Percentiles rank a stretch among this genome's conserved stretches.
Evolutionary conservation across 192 early-diverging fungal genomes (phyloP).

Genomic region (Coemansia sp.): DNA sequence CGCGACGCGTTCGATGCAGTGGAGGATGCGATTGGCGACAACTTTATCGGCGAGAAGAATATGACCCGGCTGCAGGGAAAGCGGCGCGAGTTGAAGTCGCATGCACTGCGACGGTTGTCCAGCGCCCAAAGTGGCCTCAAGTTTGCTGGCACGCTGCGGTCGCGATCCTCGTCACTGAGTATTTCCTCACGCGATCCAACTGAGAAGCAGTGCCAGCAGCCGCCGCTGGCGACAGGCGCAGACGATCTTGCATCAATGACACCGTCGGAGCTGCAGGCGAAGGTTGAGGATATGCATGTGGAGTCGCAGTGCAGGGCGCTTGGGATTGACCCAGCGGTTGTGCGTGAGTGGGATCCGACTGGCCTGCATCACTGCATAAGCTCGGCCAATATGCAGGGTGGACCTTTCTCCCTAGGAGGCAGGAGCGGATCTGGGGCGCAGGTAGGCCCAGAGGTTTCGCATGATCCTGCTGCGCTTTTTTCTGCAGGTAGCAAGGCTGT

Average conservation of each 20-base stretch:
- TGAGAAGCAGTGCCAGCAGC: background rate
- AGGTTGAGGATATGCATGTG: constrained; percentile 30
- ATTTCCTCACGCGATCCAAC: background rate
- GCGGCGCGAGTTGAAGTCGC: constrained; percentile 1
- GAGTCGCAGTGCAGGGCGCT: constrained; percentile 19
- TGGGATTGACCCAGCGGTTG: constrained; percentile 34
- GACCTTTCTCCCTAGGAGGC: background rate
- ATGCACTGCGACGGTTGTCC: background rate
- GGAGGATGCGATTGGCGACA: constrained; percentile 26
- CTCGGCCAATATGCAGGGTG: no score
- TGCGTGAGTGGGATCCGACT: constrained; percentile 35
- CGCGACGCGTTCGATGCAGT: constrained; percentile 6
- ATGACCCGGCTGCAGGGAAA: constrained; percentile 22
- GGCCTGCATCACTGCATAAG: constrained; percentile 24
- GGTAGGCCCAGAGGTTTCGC: background rate
- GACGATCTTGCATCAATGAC: background rate
- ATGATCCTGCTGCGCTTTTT: background rate
- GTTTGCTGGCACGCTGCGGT: background rate
- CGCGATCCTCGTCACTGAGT: background rate
- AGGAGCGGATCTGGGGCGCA: no score
- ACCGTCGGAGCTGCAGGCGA: constrained; percentile 13
- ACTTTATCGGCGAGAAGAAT: constrained; percentile 28
- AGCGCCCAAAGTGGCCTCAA: background rate
- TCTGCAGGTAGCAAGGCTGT: background rate
- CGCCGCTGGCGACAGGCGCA: background rate